Evolutionary conservation across 352 stramenopile species (phyloP), one percentile per base, ranked within the genome.

Genomic region (Phytophthora sp.): DNA sequence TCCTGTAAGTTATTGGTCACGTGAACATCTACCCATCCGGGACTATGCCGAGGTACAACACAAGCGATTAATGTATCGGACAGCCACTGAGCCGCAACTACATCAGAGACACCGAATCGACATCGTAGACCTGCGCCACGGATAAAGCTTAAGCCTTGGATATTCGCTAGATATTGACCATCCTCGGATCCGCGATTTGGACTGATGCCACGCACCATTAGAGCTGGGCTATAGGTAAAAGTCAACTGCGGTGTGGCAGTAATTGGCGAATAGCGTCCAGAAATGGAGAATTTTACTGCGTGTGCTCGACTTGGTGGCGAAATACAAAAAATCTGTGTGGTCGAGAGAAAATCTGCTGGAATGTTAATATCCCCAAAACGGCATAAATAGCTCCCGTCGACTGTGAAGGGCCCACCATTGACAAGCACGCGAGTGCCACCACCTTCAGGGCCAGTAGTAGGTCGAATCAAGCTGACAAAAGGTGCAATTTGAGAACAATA

Each of bases 1-100:
- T 88, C 76, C 45, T 85, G 71, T 4, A 86, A 9, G 15, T 89
- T 89, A 66, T 84, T 89, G 0, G 76, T 80, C 21, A 88, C 73
- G 24, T 79, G 72, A 0, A 89, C 51, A 18, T 66, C 57, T 18
- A 85, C 66, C 35, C 63, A 67, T 1, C 74, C 74, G 7, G 63
- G 72, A 7, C 24, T 39, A 12, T 84, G 69, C 8, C 15, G 31
- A 13, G 76, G 74, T 2, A 64, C 65, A 1, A 63, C 47, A 46
- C 80, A 89, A 23, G 58, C 49, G 20, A 89, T 26, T 15, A 52
- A 29, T 0, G 39, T 64, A 0, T 77, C 59, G 0, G 76, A 82
- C 21, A 86, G 36, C 69, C 76, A 89, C 7, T 57, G 62, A 1
- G 39, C 78, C 18, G 59, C 23, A 0, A 80, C 67, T 8, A 81